Percentiles rank a stretch among this genome's conserved stretches.
Evolutionary conservation across 1,139 yeast species (phyloP).

Genomic region (Torulaspora globosa): DNA sequence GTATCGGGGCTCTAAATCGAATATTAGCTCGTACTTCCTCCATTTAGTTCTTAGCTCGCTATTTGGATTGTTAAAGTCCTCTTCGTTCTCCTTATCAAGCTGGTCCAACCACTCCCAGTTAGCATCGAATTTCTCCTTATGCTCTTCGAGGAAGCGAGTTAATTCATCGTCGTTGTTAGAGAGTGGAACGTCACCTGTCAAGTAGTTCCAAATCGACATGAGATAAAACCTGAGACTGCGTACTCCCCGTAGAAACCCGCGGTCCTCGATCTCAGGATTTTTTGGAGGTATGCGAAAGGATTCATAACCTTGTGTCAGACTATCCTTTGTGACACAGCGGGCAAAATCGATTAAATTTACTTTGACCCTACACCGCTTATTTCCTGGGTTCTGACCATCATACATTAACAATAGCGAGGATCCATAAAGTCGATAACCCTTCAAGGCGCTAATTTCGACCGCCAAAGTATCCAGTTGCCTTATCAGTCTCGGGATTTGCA

Average conservation of each 20-base stretch:
- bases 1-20: conserved; percentile 37
- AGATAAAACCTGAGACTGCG: conserved; percentile 63
- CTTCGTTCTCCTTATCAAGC: conserved; percentile 42
- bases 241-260: conserved; percentile 82
- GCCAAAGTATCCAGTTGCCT: conserved; percentile 56
- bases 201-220: conserved; percentile 47
- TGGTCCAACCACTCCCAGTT: conserved; percentile 49
- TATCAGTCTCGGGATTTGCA: conserved; percentile 65
- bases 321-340: conserved; percentile 78
- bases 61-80: conserved; percentile 29
- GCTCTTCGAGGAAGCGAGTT: conserved; percentile 31
- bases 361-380: conserved; percentile 37
- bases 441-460: conserved; percentile 49
- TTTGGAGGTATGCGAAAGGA: conserved; percentile 60
- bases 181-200: conserved; percentile 40
- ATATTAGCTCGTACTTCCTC: conserved; percentile 37
- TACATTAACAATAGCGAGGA: conserved; percentile 84
- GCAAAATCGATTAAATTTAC: conserved; percentile 93
- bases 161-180: conserved; percentile 31
- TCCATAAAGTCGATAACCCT: conserved; percentile 90
- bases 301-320: conserved; percentile 37
- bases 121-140: conserved; percentile 31
- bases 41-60: conserved; percentile 35
- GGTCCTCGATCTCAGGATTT: conserved; percentile 61
- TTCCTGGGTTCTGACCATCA: conserved; percentile 51